Evolutionary conservation across 1,284 basidiomycete genomes (phyloP), one percentile per base, ranked within the genome.

Genomic region (Malassezia sympodialis): DNA sequence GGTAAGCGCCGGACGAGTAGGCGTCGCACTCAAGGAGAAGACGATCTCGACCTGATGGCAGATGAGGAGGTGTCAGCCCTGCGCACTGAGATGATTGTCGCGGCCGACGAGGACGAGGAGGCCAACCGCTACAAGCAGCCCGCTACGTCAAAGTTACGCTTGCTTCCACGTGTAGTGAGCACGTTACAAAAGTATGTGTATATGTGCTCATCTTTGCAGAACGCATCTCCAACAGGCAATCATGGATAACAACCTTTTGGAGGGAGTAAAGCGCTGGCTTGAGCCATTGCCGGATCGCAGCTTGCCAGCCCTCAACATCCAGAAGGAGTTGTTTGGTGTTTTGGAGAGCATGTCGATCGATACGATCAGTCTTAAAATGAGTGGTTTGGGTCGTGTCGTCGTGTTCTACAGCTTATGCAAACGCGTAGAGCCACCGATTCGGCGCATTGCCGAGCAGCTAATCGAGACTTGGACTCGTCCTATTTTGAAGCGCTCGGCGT

Each of bases 281-380:
- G 93, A 98, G 69, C 93, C 94, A 1, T 82, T 96, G 10, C 87
- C 86, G 0, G 90, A 96, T 77, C 82, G 82, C 48, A 91, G 89
- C 1, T 81, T 99, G 5, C 93, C 94, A 0, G 89, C 90, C 2
- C 82, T 96, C 50, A 96, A 93, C 75, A 96, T 98, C 68, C 93
- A 96, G 73, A 84, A 84, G 50, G 87, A 91, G 53, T 84, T 98
- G 63, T 91, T 98, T 76, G 81, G 84, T 39, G 82, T 85, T 49
- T 79, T 98, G 21, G 67, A 68, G 30, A 59, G 78, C 78, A 89
- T 96, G 85, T 85, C 87, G 66, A 90, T 96, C 68, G 93, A 96
- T 76, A 85, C 85, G 17, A 78, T 84, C 46, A 88, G 88, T 14
- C 84, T 99, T 65, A 93, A 93, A 75, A 89, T 93, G 76, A 88